phyloP scores from a whole-genome alignment of 2,329 filamentous ascomycete species.

The Nemania sp. region DNA sequence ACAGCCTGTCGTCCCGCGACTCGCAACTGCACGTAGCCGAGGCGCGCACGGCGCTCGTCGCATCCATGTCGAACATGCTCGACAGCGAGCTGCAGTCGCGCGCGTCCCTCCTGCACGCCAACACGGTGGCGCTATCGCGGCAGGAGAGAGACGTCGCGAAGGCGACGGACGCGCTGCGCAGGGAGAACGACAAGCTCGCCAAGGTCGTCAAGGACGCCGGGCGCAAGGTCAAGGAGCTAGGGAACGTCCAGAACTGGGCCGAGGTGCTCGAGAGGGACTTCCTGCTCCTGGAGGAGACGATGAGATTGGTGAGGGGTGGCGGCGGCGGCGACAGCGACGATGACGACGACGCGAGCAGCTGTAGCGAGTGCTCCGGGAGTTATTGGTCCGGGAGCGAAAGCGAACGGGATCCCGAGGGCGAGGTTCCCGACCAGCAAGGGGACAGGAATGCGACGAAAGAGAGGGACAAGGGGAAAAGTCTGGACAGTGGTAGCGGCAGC shows the following conservation, averaged over 20 bases:
- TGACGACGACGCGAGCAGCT: slow-evolving; percentile 39
- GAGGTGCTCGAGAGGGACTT: slow-evolving; percentile 77
- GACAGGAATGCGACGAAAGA: slow-evolving; percentile 16
- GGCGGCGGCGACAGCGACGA: slow-evolving; percentile 35
- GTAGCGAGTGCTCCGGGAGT: slow-evolving; percentile 34
- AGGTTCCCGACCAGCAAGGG: slow-evolving; percentile 28
- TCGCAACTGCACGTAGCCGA: slow-evolving; percentile 56
- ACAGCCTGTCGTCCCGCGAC: slow-evolving; percentile 48
- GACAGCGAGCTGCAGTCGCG: slow-evolving; percentile 71
- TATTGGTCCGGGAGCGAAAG: slow-evolving; percentile 36
- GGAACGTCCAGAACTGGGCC: slow-evolving; percentile 85
- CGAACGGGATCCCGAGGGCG: slow-evolving; percentile 46
- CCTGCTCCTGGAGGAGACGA: slow-evolving; percentile 66
- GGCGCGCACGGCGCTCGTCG: slow-evolving; percentile 63
- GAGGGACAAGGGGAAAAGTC: slow-evolving; percentile 26
- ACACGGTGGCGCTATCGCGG: slow-evolving; percentile 65
- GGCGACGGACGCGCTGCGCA: slow-evolving; percentile 62
- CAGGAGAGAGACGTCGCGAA: slow-evolving; percentile 70
- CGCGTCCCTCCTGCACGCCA: slow-evolving; percentile 70
- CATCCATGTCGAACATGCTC: slow-evolving; percentile 70
- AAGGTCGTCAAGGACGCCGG: slow-evolving; percentile 66
- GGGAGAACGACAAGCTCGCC: slow-evolving; percentile 68
- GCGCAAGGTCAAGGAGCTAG: slow-evolving; percentile 71
- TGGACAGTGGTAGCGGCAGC: not conserved
- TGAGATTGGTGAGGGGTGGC: slow-evolving; percentile 56